Percentiles rank a stretch among this genome's conserved stretches.
Conservation (phyloP, 805 yeast genomes). For the Saturnispora saitoi region DNA sequence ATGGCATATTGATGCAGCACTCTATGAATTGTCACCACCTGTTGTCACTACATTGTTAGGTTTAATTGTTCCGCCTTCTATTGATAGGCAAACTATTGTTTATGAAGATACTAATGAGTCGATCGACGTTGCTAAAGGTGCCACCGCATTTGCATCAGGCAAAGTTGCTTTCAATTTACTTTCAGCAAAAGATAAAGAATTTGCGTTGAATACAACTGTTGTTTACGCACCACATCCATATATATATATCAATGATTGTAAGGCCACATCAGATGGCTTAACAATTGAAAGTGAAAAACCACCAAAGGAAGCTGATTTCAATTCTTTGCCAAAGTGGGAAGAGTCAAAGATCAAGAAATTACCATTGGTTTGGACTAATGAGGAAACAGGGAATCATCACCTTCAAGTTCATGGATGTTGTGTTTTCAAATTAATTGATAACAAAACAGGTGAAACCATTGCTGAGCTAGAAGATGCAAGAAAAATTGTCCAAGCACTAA, state of each 20-base stretch:
- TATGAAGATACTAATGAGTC: conserved; percentile 62
- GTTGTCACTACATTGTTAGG: conserved; percentile 79
- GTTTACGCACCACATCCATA: conserved; percentile 92
- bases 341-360: conserved; percentile 63
- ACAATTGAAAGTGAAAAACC: conserved; percentile 66
- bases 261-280: conserved; percentile 78
- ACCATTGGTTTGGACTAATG: conserved; percentile 91
- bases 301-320: conserved; percentile 57
- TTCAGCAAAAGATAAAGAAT: conserved; percentile 59
- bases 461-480: conserved; percentile 69
- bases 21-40: conserved; percentile 81
- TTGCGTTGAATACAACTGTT: conserved; percentile 70
- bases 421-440: conserved; percentile 51
- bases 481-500: conserved; percentile 56
- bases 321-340: conserved; percentile 78
- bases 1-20: conserved; percentile 91
- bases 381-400: conserved; percentile 74
- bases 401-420: conserved; percentile 88
- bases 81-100: conserved; percentile 53
- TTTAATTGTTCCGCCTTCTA: conserved; percentile 63
- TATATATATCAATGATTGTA: conserved; percentile 71
- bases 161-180: conserved; percentile 63
- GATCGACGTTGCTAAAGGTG: conserved; percentile 67
- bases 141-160: conserved; percentile 87
- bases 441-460: conserved; percentile 48